These are phyloP conservation scores for Gyromitra esculenta DNA, from an alignment of 2,329 filamentous ascomycete species.

Conservation along the genomic window DNA sequence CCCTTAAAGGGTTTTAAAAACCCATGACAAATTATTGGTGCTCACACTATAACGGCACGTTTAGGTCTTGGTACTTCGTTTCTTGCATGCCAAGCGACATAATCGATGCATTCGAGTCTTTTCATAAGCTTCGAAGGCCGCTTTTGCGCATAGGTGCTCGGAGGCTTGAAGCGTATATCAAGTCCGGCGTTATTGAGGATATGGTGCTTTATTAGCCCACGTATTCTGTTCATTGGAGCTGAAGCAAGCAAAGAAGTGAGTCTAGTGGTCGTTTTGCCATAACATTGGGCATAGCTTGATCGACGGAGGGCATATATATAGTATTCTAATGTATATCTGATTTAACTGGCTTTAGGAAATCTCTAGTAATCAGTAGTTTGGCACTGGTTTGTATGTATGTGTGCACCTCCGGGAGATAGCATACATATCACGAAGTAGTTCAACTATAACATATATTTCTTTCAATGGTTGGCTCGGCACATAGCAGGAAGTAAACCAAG, in stretches of 20 bases:
- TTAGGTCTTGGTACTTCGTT: background rate
- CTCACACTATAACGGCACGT: constrained; percentile 1
- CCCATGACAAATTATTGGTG: background rate
- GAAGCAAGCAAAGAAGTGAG: background rate
- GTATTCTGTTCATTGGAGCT: background rate
- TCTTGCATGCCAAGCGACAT: constrained; percentile 5
- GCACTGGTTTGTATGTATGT: background rate
- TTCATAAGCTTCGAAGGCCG: background rate
- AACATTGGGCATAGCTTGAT: background rate
- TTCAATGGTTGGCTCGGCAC: too few relatives aligned
- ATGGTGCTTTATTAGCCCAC: background rate
- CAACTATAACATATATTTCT: too few relatives aligned
- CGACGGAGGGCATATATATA: background rate
- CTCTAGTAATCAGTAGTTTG: background rate
- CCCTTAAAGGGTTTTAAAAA: background rate
- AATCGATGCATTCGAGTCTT: background rate
- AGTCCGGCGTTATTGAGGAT: background rate
- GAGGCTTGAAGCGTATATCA: background rate
- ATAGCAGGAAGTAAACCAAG: too few relatives aligned
- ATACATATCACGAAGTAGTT: background rate
- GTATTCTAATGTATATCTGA: background rate
- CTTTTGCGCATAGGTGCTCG: background rate
- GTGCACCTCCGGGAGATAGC: background rate
- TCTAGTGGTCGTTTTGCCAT: background rate
- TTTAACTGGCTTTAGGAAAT: background rate